phyloP scores from a whole-genome alignment of 2,329 filamentous ascomycete genomes.

The Coniella lustricola region DNA sequence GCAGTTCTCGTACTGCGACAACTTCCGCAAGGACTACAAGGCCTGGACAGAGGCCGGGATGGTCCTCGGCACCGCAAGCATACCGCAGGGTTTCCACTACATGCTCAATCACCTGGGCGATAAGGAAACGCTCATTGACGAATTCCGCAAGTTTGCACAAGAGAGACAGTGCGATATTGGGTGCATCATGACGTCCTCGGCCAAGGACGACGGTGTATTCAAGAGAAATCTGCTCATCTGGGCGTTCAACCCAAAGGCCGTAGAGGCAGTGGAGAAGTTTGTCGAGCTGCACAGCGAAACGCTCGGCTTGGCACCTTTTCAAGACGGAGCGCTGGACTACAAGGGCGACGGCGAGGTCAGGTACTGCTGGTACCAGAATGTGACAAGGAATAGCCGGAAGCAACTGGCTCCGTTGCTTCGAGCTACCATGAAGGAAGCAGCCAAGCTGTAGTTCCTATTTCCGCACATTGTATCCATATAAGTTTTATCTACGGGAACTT shows the following conservation, averaged over 20 bases:
- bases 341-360: conserved; percentile 37
- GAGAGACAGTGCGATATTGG: conserved; percentile 55
- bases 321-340: conserved; percentile 39
- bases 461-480: too few species aligned
- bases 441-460: too few species aligned
- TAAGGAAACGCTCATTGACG: conserved; percentile 37
- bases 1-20: conserved; percentile 53
- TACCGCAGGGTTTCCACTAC: conserved; percentile 57
- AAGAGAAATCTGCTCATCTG: conserved; percentile 62
- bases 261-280: conserved; percentile 49
- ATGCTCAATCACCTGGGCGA: conserved; percentile 47
- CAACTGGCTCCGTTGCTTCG: conserved; percentile 62
- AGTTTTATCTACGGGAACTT: too few species aligned
- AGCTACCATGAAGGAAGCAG: conserved; percentile 39
- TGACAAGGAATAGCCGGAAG: conserved; percentile 56
- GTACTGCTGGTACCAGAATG: conserved; percentile 60
- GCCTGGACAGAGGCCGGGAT: conserved; percentile 56
- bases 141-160: conserved; percentile 45
- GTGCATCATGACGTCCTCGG: conserved; percentile 62
- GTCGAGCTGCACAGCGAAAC: conserved; percentile 34
- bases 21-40: conserved; percentile 80
- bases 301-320: conserved; percentile 52
- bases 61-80: conserved; percentile 59
- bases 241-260: conserved; percentile 45
- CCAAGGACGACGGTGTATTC: conserved; percentile 45